Evolutionary conservation across 2,329 filamentous ascomycete species (phyloP).

Genomic region (Cladosporium phlei): DNA sequence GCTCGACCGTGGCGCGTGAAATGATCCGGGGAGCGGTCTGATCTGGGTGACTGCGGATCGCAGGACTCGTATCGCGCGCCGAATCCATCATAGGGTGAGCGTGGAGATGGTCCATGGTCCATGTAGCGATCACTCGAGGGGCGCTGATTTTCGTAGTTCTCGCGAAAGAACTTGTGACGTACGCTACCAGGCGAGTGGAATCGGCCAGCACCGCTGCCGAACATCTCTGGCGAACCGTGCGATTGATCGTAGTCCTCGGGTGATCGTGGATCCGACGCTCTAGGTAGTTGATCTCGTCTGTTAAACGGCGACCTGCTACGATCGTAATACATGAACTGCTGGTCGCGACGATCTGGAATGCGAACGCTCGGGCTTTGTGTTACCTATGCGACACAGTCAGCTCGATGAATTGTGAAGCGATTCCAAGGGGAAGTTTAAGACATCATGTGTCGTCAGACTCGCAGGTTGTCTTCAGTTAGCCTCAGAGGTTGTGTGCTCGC

Average conservation of each 20-base stretch:
- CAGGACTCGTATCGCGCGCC: background rate
- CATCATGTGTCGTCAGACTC: background rate
- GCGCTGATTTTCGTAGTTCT: background rate
- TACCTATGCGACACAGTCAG: background rate
- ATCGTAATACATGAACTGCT: background rate
- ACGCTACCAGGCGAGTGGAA: slow-evolving; percentile 1
- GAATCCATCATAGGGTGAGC: background rate
- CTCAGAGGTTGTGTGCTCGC: slow-evolving; percentile 23
- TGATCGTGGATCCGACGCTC: too few species aligned
- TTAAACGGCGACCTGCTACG: background rate
- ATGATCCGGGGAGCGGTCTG: background rate
- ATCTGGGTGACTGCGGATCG: background rate
- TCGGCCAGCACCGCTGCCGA: background rate
- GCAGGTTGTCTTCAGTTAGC: slow-evolving; percentile 19
- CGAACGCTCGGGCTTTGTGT: background rate
- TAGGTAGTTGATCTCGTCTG: background rate
- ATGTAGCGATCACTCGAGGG: background rate
- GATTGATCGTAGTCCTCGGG: too few species aligned
- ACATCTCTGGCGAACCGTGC: background rate
- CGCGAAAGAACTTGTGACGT: slow-evolving; percentile 13
- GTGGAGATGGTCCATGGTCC: background rate
- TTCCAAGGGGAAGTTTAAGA: too few species aligned
- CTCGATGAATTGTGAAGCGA: background rate
- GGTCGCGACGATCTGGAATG: background rate
- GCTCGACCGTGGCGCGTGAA: background rate